Conservation (phyloP, 176 grass and related monocot species). For the Puccinellia tenuiflora region DNA sequence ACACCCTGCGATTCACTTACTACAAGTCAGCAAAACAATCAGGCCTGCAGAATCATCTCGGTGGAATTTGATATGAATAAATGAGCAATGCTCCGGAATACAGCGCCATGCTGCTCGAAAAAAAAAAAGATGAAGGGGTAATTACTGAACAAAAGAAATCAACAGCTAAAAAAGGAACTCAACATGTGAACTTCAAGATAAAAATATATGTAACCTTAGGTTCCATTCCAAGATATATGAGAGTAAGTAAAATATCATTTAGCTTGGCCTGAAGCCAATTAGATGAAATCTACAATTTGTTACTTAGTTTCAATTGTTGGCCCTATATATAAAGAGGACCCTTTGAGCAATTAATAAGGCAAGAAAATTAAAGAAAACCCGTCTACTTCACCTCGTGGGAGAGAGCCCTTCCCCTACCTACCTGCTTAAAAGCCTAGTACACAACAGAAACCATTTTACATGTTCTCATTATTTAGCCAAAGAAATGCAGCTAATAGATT, state of each 20-base stretch:
- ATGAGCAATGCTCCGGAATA: neutral
- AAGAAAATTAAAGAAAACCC: too few species aligned
- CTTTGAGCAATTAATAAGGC: too few species aligned
- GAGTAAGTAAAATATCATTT: neutral
- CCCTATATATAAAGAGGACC: too few species aligned
- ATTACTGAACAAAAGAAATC: neutral
- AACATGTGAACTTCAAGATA: neutral
- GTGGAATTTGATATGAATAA: neutral
- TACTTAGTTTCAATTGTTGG: too few species aligned
- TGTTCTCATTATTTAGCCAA: neutral
- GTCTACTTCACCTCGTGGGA: neutral
- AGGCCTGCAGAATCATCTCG: neutral
- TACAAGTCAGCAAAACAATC: neutral
- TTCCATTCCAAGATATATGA: neutral
- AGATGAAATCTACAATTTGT: neutral
- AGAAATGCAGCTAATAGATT: neutral
- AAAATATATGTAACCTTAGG: neutral
- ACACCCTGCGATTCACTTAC: slow-evolving; percentile 40
- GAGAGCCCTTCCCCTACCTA: neutral
- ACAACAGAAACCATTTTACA: neutral
- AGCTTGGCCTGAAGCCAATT: neutral
- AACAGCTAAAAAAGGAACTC: neutral
- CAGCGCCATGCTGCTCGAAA: neutral
- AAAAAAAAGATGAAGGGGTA: neutral
- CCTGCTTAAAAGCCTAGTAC: neutral